Evolutionary conservation across 2,329 filamentous ascomycete species (phyloP).

Genomic region (Penicillium expansum): DNA sequence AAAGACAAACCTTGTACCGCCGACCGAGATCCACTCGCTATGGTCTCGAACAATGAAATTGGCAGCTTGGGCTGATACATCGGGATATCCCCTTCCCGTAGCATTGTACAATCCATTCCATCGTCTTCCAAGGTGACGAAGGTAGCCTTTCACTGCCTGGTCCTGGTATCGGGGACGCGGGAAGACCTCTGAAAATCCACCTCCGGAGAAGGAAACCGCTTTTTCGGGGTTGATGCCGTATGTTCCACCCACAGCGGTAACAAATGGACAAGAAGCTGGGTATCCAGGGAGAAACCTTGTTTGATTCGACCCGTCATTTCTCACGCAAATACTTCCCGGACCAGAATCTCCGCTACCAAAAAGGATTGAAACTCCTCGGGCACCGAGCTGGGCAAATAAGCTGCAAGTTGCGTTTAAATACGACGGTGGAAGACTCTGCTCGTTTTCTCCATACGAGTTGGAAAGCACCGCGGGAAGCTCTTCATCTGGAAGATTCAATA

Average conservation of each 20-base stretch:
- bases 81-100: slow-evolving; percentile 60
- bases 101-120: slow-evolving; percentile 50
- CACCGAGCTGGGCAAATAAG: slow-evolving; percentile 62
- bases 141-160: slow-evolving; percentile 44
- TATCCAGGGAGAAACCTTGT: slow-evolving; percentile 55
- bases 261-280: slow-evolving; percentile 59
- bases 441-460: slow-evolving; percentile 69
- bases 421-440: slow-evolving; percentile 58
- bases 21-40: slow-evolving; percentile 37
- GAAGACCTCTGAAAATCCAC: slow-evolving; percentile 52
- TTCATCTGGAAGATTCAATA: slow-evolving; percentile 54
- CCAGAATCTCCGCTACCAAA: slow-evolving; percentile 63
- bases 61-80: slow-evolving; percentile 58
- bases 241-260: slow-evolving; percentile 63
- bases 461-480: slow-evolving; percentile 62
- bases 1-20: slow-evolving; percentile 46
- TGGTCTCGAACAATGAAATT: slow-evolving; percentile 43
- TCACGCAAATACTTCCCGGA: slow-evolving; percentile 54
- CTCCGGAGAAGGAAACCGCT: slow-evolving; percentile 53
- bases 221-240: slow-evolving; percentile 53
- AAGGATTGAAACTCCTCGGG: slow-evolving; percentile 65
- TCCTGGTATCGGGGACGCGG: slow-evolving; percentile 49
- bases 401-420: slow-evolving; percentile 63
- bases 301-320: slow-evolving; percentile 55
- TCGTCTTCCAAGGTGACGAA: slow-evolving; percentile 41